Conservation (phyloP, 768 basidiomycete genomes). For the Terana coerulea region DNA sequence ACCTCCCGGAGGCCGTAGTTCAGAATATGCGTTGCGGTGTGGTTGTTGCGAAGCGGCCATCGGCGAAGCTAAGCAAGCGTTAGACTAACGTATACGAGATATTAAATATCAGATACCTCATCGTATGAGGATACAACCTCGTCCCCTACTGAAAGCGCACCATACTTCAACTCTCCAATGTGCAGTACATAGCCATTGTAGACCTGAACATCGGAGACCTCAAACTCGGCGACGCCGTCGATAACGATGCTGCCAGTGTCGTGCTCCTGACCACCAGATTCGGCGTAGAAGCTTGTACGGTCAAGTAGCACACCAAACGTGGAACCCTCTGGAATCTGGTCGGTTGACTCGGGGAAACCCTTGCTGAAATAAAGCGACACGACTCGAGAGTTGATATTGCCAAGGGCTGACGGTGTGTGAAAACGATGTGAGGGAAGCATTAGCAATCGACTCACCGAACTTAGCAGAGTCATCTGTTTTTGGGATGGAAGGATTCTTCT, state of each 20-base stretch:
- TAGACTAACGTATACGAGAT: neutral
- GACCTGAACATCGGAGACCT: slow-evolving; percentile 89
- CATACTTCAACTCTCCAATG: slow-evolving; percentile 87
- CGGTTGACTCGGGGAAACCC: slow-evolving; percentile 66
- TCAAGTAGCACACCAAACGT: slow-evolving; percentile 87
- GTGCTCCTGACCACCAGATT: slow-evolving; percentile 95
- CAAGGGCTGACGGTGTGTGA: slow-evolving; percentile 48
- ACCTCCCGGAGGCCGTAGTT: slow-evolving; percentile 92
- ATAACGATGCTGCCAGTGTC: slow-evolving; percentile 95
- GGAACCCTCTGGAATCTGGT: slow-evolving; percentile 56
- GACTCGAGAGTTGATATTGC: slow-evolving; percentile 71
- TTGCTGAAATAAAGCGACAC: slow-evolving; percentile 85
- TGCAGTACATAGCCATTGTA: slow-evolving; percentile 97
- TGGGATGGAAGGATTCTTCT: slow-evolving; percentile 69
- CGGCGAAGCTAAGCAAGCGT: slow-evolving; percentile 62
- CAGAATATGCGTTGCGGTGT: slow-evolving; percentile 97
- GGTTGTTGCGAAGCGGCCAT: slow-evolving; percentile 96
- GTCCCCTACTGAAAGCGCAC: slow-evolving; percentile 71
- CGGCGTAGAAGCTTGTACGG: slow-evolving; percentile 94
- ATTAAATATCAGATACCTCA: slow-evolving; percentile 52
- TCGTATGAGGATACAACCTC: slow-evolving; percentile 89
- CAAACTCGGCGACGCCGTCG: slow-evolving; percentile 88
- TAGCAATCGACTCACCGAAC: slow-evolving; percentile 60
- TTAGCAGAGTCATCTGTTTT: slow-evolving; percentile 94
- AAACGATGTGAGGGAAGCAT: neutral